phyloP scores from a whole-genome alignment of 495 filamentous ascomycete species.

The Pyrenula aspistea region DNA sequence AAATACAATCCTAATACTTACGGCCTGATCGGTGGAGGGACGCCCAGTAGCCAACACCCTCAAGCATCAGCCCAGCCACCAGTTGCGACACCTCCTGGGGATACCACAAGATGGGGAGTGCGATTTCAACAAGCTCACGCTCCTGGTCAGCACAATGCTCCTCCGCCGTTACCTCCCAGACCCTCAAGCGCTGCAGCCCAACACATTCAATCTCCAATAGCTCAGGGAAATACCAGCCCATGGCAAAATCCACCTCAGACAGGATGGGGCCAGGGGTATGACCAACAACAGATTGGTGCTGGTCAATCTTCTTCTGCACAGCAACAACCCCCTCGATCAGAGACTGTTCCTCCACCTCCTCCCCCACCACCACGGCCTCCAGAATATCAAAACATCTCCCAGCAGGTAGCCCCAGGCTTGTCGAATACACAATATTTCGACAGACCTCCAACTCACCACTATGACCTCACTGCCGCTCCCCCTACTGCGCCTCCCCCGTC shows the following conservation, averaged over 20 bases:
- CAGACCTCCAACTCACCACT: conserved; percentile 16
- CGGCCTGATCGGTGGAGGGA: conserved; percentile 20
- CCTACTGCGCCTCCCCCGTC: not conserved
- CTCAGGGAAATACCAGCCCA: conserved; percentile 5
- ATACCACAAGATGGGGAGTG: conserved; percentile 31
- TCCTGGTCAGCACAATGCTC: conserved; percentile 10
- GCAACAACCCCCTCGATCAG: conserved; percentile 1
- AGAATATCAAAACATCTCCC: conserved; percentile 15
- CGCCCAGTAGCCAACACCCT: conserved; percentile 5
- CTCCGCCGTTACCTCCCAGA: conserved; percentile 35
- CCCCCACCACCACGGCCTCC: conserved; percentile 21
- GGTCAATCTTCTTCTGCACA: conserved; percentile 16
- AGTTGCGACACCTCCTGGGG: conserved; percentile 11
- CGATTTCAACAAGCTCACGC: conserved; percentile 27
- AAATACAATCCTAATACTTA: conserved; percentile 29
- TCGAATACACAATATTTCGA: conserved; percentile 12
- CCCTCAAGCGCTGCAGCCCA: conserved; percentile 23
- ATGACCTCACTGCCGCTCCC: conserved; percentile 9
- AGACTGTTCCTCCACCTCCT: conserved; percentile 4
- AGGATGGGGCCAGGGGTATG: conserved; percentile 6
- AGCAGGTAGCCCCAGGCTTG: conserved; percentile 10
- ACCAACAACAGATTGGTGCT: conserved; percentile 13
- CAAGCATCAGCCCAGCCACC: conserved; percentile 13
- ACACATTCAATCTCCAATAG: conserved; percentile 12
- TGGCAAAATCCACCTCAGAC: conserved; percentile 7